Conservation (phyloP, 2,329 filamentous ascomycete genomes). For the Coleophoma cylindrospora region DNA sequence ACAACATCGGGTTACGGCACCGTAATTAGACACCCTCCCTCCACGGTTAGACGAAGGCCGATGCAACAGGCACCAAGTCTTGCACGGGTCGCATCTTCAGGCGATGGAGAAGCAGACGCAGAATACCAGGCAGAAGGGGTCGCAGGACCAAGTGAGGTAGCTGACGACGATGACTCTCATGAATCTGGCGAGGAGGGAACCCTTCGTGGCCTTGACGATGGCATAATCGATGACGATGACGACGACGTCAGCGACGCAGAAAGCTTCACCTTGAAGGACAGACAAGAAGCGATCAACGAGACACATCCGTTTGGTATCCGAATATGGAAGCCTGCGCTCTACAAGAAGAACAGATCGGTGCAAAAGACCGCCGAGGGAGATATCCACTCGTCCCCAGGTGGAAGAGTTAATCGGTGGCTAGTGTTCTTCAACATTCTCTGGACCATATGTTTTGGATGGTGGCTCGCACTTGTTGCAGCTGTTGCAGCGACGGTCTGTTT, state of each 20-base stretch:
- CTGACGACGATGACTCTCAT: constrained; percentile 8
- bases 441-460: constrained; percentile 94
- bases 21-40: constrained; percentile 37
- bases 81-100: constrained; percentile 41
- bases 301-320: constrained; percentile 98
- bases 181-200: constrained; percentile 18
- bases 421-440: constrained; percentile 85
- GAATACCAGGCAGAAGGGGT: constrained; percentile 12
- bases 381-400: constrained; percentile 91
- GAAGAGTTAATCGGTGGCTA: constrained; percentile 78
- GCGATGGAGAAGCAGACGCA: constrained; percentile 36
- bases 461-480: constrained; percentile 76
- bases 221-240: constrained; percentile 51
- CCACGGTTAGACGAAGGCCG: constrained; percentile 43
- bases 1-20: constrained; percentile 29
- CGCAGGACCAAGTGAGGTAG: constrained; percentile 2
- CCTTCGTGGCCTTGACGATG: constrained; percentile 30
- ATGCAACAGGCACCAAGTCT: constrained; percentile 39
- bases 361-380: constrained; percentile 95
- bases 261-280: constrained; percentile 95
- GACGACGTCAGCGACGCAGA: constrained; percentile 82
- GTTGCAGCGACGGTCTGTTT: constrained; percentile 75
- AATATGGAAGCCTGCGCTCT: constrained; percentile 96
- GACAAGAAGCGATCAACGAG: constrained; percentile 96
- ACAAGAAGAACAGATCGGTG: constrained; percentile 96